phyloP scores from a whole-genome alignment of 805 yeast genomes.

The Wickerhamomyces rabaulensis region DNA sequence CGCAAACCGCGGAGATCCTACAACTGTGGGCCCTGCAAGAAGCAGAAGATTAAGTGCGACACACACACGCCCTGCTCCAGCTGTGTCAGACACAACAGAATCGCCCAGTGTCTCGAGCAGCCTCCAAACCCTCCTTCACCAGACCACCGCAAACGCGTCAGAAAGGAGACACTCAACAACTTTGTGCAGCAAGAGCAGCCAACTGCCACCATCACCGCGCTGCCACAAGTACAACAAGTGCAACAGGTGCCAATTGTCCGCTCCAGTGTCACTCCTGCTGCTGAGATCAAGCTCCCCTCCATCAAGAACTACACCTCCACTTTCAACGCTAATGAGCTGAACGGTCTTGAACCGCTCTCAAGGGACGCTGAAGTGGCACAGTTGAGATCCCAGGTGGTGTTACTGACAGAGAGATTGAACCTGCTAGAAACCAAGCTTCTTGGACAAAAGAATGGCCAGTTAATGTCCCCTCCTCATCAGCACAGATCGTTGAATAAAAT shows the following conservation, averaged over 20 bases:
- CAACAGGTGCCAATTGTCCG: background rate
- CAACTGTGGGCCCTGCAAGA: slow-evolving; percentile 51
- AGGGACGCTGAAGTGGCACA: slow-evolving; percentile 9
- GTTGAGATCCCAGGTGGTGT: slow-evolving; percentile 11
- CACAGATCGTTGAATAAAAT: background rate
- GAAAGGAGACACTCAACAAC: slow-evolving; percentile 10
- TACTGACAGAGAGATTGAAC: slow-evolving; percentile 10
- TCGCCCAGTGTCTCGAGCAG: slow-evolving; percentile 31
- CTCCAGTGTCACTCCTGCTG: background rate
- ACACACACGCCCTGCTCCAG: slow-evolving; percentile 42
- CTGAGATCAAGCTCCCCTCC: slow-evolving; percentile 12
- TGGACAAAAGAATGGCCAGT: background rate
- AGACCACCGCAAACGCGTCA: slow-evolving; percentile 25
- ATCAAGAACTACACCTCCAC: slow-evolving; percentile 15
- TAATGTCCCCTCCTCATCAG: background rate
- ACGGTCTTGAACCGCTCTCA: background rate
- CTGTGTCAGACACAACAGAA: slow-evolving; percentile 35
- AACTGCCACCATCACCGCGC: background rate
- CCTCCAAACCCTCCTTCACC: slow-evolving; percentile 43
- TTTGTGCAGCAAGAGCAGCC: background rate
- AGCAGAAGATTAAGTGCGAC: slow-evolving; percentile 50
- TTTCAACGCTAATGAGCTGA: slow-evolving; percentile 4
- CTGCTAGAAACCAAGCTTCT: slow-evolving; percentile 11
- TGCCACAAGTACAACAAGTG: background rate
- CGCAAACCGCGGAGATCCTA: slow-evolving; percentile 39